Base-by-base conservation (phyloP, 1,284 basidiomycete genomes). In the Abortiporus biennis region DNA sequence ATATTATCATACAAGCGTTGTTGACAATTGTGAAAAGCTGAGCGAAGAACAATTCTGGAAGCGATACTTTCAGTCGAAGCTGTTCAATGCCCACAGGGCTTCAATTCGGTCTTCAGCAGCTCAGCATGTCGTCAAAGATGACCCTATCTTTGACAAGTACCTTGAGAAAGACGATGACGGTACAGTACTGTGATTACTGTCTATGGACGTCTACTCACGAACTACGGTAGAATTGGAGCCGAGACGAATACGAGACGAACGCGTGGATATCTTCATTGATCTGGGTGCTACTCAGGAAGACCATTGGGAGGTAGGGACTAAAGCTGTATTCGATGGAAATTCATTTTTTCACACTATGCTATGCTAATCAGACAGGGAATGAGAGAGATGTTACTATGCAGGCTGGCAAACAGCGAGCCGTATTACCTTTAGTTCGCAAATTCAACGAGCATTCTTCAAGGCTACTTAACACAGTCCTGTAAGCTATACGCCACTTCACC, bases 381-480 rank as follows among this genome's bases (percentile, higher is more conserved):
- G 76, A 83, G 47, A 82, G 78, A 58, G 96, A 99, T 57, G 65
- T 90, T 35, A 98, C 96, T 0, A 99, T 99, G 96, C 88, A 92
- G 57, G 83, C 94, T 3, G 96, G 96, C 5, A 79, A 85, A 52
- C 88, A 96, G 59, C 74, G 84, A 38, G 84, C 83, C 17, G 86
- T 88, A 15, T 64, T 99, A 29, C 96, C 96, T 0, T 74, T 99
- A 24, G 97, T 99, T 54, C 77, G 96, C 32, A 86, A 95, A 54
- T 99, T 99, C 68, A 99, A 99, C 57, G 92, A 97, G 56, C 96
- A 99, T 63, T 95, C 92, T 0, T 89, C 94, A 54, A 73, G 92
- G 49, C 66, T 98, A 12, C 69, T 98, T 21, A 85, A 86, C 44
- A 77, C 85, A 34, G 79, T 84, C 4, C 55, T 87, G 85, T 84